Percentiles rank a stretch among this genome's conserved stretches.
These are phyloP conservation scores for Lichtheimia ornata DNA, from an alignment of 371 early-diverging fungal species.

Conservation along the genomic window DNA sequence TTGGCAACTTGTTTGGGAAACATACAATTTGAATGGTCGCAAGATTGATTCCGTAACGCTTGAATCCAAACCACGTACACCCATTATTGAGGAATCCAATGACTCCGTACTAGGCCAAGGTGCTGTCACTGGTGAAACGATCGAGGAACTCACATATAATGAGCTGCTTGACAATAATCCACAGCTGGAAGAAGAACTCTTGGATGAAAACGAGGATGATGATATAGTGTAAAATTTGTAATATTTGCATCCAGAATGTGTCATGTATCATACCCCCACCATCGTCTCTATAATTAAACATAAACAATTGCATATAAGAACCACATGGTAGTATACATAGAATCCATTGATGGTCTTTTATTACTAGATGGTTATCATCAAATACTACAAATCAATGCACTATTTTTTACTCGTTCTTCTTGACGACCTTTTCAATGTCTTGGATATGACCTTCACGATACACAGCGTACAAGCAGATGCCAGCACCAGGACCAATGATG, in stretches of 20 bases:
- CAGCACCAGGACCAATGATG: conserved; percentile 19
- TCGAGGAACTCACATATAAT: conserved; percentile 20
- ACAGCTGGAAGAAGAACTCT: conserved; percentile 8
- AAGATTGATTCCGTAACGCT: conserved; percentile 27
- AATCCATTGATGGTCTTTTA: too few species aligned
- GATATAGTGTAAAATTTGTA: too few species aligned
- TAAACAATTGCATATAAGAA: too few species aligned
- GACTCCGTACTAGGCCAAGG: conserved; percentile 8
- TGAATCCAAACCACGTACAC: conserved; percentile 12
- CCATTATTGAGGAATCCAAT: conserved; percentile 6
- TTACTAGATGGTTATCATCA: too few species aligned
- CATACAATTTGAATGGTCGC: conserved; percentile 31
- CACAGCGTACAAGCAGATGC: conserved; percentile 10
- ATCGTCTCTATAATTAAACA: too few species aligned
- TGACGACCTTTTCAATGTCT: conserved; percentile 5
- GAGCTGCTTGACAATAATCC: conserved; percentile 18
- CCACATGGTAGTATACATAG: too few species aligned
- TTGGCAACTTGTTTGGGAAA: conserved; percentile 47
- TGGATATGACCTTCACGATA: conserved; percentile 18
- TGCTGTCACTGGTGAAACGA: conserved; percentile 17
- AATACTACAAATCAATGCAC: not conserved
- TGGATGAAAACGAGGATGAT: not conserved
- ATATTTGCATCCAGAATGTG: too few species aligned
- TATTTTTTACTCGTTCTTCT: conserved; percentile 6
- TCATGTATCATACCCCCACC: too few species aligned